These are phyloP conservation scores for Warburgia ugandensis DNA, from an alignment of 164 flowering plant genomes.

Conservation along the genomic window DNA sequence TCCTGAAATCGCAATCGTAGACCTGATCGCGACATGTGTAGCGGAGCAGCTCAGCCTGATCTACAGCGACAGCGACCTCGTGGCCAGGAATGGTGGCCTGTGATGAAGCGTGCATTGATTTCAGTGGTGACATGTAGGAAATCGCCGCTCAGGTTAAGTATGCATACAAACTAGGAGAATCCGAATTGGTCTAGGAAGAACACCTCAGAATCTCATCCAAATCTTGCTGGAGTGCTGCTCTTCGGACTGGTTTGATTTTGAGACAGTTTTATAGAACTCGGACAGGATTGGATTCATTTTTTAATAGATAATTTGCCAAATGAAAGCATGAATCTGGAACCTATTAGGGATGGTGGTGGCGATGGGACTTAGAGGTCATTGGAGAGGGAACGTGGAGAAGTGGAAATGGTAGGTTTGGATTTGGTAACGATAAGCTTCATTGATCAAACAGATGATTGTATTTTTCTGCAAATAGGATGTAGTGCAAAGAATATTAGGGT, in stretches of 20 bases:
- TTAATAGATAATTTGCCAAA: slow-evolving; percentile 46
- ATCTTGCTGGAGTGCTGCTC: slow-evolving; percentile 58
- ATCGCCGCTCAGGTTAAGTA: slow-evolving; percentile 65
- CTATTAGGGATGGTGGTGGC: slow-evolving; percentile 1
- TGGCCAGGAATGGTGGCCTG: slow-evolving; percentile 55
- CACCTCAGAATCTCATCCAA: slow-evolving; percentile 51
- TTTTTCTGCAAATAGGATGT: no score
- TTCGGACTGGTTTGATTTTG: slow-evolving; percentile 52
- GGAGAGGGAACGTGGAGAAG: no score
- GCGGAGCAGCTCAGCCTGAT: slow-evolving; percentile 84
- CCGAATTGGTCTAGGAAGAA: slow-evolving; percentile 22
- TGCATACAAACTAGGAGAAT: slow-evolving; percentile 46
- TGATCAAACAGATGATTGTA: slow-evolving; percentile 7
- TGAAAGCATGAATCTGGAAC: slow-evolving; percentile 44
- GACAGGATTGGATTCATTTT: slow-evolving; percentile 48
- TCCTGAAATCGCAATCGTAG: slow-evolving; percentile 73
- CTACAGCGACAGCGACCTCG: slow-evolving; percentile 70
- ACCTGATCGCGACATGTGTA: slow-evolving; percentile 69
- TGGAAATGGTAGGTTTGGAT: not conserved
- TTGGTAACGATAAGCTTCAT: slow-evolving; percentile 14
- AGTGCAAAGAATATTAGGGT: not conserved
- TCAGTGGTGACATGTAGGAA: slow-evolving; percentile 33
- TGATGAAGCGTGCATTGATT: slow-evolving; percentile 17
- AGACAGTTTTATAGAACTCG: slow-evolving; percentile 49
- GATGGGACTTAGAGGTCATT: slow-evolving; percentile 21